These are phyloP conservation scores for Selenicereus undatus DNA, from an alignment of 148 eudicot genomes.

Conservation along the genomic window DNA sequence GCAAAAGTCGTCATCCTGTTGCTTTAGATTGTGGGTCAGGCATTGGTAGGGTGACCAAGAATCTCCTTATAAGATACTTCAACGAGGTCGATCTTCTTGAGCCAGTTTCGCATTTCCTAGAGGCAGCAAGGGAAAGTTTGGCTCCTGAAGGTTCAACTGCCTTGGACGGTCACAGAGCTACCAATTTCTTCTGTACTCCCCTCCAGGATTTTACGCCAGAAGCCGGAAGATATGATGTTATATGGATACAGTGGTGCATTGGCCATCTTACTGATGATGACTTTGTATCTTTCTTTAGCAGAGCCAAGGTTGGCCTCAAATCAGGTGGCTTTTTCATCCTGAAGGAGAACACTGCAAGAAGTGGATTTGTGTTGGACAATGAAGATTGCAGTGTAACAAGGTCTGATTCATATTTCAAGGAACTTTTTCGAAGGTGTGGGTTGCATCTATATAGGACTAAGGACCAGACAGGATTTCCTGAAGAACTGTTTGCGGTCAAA, in stretches of 20 bases:
- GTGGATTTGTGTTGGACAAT: conserved; percentile 87
- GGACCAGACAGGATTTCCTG: conserved; percentile 78
- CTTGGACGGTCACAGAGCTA: conserved; percentile 55
- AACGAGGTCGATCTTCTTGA: conserved; percentile 98
- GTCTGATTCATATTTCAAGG: conserved; percentile 79
- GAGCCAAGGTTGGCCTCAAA: conserved; percentile 97
- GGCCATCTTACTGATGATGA: conserved; percentile 97
- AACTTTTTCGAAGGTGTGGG: conserved; percentile 75
- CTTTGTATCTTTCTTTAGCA: conserved; percentile 73
- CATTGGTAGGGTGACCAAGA: conserved; percentile 91
- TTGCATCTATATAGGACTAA: conserved; percentile 64
- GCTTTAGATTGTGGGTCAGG: conserved; percentile 99
- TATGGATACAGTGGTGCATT: conserved; percentile 99
- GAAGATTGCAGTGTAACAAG: conserved; percentile 86
- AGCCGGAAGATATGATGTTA: conserved; percentile 73
- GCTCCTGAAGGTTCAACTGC: conserved; percentile 49
- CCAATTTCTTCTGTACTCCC: conserved; percentile 78
- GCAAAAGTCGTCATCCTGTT: conserved; percentile 47
- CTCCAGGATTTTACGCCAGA: conserved; percentile 97
- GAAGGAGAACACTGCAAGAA: conserved; percentile 86
- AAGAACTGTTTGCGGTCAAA: conserved; percentile 69
- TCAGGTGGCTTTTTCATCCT: conserved; percentile 82
- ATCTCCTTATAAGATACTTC: conserved; percentile 88
- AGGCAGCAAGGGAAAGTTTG: conserved; percentile 72
- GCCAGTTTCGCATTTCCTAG: conserved; percentile 94